Base-by-base conservation (phyloP, 2,329 filamentous ascomycete genomes). In the Venturia nashicola region DNA sequence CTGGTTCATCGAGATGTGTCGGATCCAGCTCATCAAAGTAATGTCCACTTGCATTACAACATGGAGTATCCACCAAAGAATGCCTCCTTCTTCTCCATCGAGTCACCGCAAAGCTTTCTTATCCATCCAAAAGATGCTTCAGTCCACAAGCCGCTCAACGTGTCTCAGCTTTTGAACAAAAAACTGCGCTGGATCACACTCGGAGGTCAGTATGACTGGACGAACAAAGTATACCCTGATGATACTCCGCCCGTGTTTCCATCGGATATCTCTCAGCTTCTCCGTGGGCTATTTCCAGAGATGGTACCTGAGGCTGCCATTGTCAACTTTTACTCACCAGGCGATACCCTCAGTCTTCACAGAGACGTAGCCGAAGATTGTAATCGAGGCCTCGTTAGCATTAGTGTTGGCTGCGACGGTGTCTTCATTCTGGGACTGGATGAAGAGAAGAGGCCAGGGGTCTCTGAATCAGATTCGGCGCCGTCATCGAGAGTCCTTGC, bases 141-240 rank as follows among this genome's bases (percentile, higher is more conserved):
- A 0, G 76, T 91, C n/a, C 92, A 97, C 75, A 89, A 87, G 66
- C 81, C 90, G 2, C 78, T 97, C 11, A 82, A 83, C 2, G 79
- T 89, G 62, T 79, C 83, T 60, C 86, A 87, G 70, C 84, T 93
- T 39, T 79, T 97, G 54, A 83, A 86, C 65, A 88, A 87, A 67
- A 92, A 90, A 66, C 82, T 97, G 32, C 90, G 93, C 68, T 99
- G 94, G 94, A 84, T 95, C 51, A 97, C 93, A 0, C 83, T 99
- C 2, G 94, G 94, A 61, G 93, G 91, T 0, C 94, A 97, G 74
- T 97, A 97, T 74, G 90, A 97, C 77, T 97, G 93, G 94, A 95
- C 91, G 0, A 83, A 85, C 64, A 92, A 96, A 68, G 77, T 84
- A 14, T 97, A 97, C 71, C 91, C 92, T 0, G 73, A 79, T 11